Percentiles rank a stretch among this genome's conserved stretches.
phyloP scores from a whole-genome alignment of 805 yeast species.

The Limtongozyma cylindracea region DNA sequence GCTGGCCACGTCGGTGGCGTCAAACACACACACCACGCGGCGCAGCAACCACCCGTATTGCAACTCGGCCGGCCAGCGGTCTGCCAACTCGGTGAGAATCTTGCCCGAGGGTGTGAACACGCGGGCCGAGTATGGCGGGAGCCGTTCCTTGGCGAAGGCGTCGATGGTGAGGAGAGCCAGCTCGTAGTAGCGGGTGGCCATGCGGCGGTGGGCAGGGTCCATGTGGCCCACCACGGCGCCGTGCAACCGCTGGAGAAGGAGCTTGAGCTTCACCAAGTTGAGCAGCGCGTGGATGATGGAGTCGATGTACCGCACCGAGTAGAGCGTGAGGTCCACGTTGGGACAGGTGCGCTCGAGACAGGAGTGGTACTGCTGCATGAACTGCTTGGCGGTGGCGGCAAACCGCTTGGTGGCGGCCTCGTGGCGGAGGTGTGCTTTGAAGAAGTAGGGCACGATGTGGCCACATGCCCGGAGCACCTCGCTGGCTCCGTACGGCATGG shows the following conservation, averaged over 20 bases:
- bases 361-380: neutral
- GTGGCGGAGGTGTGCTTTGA: slow-evolving; percentile 80
- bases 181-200: slow-evolving; percentile 16
- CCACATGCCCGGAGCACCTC: slow-evolving; percentile 70
- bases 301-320: slow-evolving; percentile 9
- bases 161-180: slow-evolving; percentile 44
- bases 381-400: slow-evolving; percentile 7
- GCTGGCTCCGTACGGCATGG: slow-evolving; percentile 41
- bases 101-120: slow-evolving; percentile 85
- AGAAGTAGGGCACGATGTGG: slow-evolving; percentile 67
- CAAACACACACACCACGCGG: slow-evolving; percentile 57
- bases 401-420: slow-evolving; percentile 74
- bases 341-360: slow-evolving; percentile 5
- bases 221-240: slow-evolving; percentile 14
- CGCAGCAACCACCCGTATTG: slow-evolving; percentile 79
- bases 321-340: slow-evolving; percentile 8
- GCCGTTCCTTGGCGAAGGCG: slow-evolving; percentile 41
- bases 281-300: slow-evolving; percentile 37
- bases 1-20: slow-evolving; percentile 6
- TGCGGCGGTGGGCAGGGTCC: too few species aligned
- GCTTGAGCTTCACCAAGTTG: slow-evolving; percentile 45
- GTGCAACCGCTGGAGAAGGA: slow-evolving; percentile 38
- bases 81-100: slow-evolving; percentile 59
- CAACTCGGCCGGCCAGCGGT: slow-evolving; percentile 68
- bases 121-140: slow-evolving; percentile 12